Conservation (phyloP, 306 rosid genomes). For the Leucaena leucocephala region DNA sequence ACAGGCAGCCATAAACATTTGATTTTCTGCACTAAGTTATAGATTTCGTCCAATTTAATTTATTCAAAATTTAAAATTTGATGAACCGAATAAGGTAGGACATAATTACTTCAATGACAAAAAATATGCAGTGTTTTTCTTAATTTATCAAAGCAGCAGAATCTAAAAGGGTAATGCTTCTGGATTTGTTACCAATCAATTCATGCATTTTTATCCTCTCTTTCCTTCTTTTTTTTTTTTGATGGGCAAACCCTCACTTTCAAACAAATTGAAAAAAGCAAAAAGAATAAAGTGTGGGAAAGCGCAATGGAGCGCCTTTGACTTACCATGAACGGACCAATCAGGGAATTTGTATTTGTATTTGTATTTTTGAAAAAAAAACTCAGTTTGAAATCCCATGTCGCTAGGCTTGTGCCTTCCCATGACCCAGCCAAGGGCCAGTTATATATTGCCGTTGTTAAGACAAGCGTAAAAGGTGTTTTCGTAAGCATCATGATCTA, state of each 20-base stretch:
- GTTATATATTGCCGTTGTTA: constrained; percentile 65
- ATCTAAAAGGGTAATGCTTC: constrained; percentile 9
- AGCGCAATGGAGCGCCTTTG: not conserved
- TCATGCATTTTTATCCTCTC: constrained; percentile 3
- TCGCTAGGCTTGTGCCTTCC: constrained; percentile 25
- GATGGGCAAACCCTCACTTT: not conserved
- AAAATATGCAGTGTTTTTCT: not conserved
- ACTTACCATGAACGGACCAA: constrained; percentile 24
- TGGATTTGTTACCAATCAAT: not conserved
- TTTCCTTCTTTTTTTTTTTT: too few species aligned
- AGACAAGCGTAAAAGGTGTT: constrained; percentile 40
- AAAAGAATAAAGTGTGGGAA: not conserved
- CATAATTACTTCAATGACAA: not conserved
- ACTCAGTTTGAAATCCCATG: constrained; percentile 45
- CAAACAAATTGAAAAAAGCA: not conserved
- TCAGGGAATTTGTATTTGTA: constrained; percentile 28
- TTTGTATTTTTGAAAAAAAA: not conserved
- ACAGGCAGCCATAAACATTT: not conserved
- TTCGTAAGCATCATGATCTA: constrained; percentile 49
- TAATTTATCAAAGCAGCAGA: constrained; percentile 1
- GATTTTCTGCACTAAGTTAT: not conserved
- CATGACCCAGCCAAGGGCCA: constrained; percentile 39
- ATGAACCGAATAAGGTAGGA: not conserved
- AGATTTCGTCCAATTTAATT: not conserved
- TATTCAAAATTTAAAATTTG: not conserved